Base-by-base conservation (phyloP, 306 rosid species). In the Cyamopsis tetragonoloba region DNA sequence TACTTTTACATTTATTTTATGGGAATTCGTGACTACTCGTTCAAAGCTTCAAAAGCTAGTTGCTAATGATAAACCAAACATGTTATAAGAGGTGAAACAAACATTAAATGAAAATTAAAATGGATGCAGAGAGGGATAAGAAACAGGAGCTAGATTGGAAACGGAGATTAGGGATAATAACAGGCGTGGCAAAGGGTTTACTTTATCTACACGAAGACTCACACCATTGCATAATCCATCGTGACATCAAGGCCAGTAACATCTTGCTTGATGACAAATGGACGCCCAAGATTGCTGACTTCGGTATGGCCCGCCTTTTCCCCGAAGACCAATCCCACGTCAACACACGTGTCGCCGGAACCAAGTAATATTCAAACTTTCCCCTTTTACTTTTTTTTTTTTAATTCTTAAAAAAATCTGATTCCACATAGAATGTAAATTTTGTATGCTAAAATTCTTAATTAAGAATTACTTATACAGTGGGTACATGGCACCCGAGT, bases 241-340 rank as follows among this genome's bases (percentile, higher is more conserved):
- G 97, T 0, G 99, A 93, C 80, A 93, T 93, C 34, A 93, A 93
- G 72, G 99, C 96, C 0, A 90, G 99, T 71, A 93, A 93, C 8
- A 70, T 92, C 56, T 82, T 93, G 70, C 92, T 93, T 3, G 99
- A 85, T 48, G 96, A 88, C 11, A 93, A 90, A 47, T 93, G 99
- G 99, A 31, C 79, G 31, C 92, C 99, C 19, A 93, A 93, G 81
- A 93, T 93, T 74, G 99, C 99, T 13, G 99, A 93, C 77, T 93
- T 93, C 28, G 99, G 99, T 20, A 88, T 93, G 99, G 99, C 99
- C 0, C 99, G 97, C 23, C 97, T 93, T 79, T 93, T 90, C 75
- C 99, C 99, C 0, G 99, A 90, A 77, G 97, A 93, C 73, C 89
- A 93, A 72, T 85, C 83, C 1, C 97, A 88, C 4, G 95, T 93